Evolutionary conservation across 352 stramenopile species (phyloP), one percentile per base, ranked within the genome.

Genomic region (Phytophthora niederhauseri): DNA sequence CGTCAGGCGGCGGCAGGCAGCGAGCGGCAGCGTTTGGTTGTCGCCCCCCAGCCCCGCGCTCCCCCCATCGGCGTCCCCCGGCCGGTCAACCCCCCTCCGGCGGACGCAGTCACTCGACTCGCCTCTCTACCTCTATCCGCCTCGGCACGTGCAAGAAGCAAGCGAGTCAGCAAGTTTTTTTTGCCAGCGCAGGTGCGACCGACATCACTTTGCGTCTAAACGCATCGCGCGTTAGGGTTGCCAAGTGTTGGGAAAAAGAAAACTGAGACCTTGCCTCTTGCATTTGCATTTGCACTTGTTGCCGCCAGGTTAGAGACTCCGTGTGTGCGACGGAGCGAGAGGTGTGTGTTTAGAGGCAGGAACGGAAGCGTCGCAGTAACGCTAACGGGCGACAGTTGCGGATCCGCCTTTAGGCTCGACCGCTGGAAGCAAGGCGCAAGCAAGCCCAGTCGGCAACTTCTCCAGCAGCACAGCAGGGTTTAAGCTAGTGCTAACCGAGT

Each of bases 1-100:
- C 62, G 53, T 69, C 55, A 73, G 60, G 59, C 57, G 14, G 34
- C 34, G 34, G 12, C 34, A 43, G 34, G 34, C 34, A 43, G 34
- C 34, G 34, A 61, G 73, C 73, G 69, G 69, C 73, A 77, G 72
- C 72, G 61, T 68, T 79, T 55, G 72, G 72, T 79, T 79, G 69
- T 80, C 73, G 69, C 57, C 61, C 69, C 51, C 61, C 64, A 26
- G 19, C 14, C 26, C 31, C 15, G 12, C 22, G 15, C 36, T 14
- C 26, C n/a, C 12, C n/a, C n/a, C 12, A 14, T 31, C 45, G n/a
- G 14, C 36, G 54, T 30, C 46, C 30, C 9, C 22, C 31, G 22
- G 1, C 28, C 26, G 28, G 4, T 31, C 28, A 6, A 31, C 3
- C 28, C 5, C 7, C 26, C 3, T 30, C 8, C 28, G 28, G 28